These are phyloP conservation scores for Trametes sanguinea DNA, from an alignment of 768 basidiomycete species.

Conservation along the genomic window DNA sequence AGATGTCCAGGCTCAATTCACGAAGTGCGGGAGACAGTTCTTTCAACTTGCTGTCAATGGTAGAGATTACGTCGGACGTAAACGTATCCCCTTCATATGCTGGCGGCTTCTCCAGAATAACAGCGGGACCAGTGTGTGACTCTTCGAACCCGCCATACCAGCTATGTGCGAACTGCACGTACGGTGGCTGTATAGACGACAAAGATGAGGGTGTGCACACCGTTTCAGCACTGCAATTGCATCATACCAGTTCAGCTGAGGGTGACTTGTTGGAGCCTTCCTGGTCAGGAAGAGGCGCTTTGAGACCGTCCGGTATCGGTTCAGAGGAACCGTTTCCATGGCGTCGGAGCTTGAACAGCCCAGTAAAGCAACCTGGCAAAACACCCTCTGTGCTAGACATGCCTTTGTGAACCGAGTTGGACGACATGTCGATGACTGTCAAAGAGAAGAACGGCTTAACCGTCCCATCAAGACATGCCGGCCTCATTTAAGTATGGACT, in stretches of 20 bases:
- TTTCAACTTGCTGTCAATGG: conserved; percentile 58
- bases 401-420: neutral
- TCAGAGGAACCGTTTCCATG: neutral
- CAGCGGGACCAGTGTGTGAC: neutral
- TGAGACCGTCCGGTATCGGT: no score
- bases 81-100: conserved; percentile 24
- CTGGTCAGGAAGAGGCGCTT: no score
- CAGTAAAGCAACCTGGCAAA: conserved; percentile 13
- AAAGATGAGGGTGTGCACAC: neutral
- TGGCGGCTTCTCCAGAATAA: conserved; percentile 20
- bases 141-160: conserved; percentile 14
- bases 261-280: no score
- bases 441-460: neutral
- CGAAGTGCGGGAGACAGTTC: conserved; percentile 55
- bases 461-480: neutral
- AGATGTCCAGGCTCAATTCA: conserved; percentile 68
- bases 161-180: conserved; percentile 12
- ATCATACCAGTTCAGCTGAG: no score
- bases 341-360: conserved; percentile 3
- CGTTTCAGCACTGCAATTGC: no score
- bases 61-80: conserved; percentile 44
- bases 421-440: neutral
- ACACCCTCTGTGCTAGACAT: neutral
- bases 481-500: neutral
- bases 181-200: conserved; percentile 3